Evolutionary conservation across 129 eudicot genomes (phyloP), one percentile per base, ranked within the genome.

Genomic region (Lactuca sativa): DNA sequence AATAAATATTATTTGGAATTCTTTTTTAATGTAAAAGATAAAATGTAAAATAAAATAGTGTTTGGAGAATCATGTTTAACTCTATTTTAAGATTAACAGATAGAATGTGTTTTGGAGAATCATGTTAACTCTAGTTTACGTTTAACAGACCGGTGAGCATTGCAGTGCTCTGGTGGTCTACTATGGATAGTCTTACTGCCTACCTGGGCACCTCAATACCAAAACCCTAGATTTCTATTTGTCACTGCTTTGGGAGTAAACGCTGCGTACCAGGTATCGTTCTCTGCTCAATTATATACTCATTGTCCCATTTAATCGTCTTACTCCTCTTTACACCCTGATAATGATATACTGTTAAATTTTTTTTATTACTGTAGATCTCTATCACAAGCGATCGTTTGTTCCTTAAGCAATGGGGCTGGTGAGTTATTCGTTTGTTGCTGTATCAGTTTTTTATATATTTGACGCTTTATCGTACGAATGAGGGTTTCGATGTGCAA

Each of bases 371-470:
- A 30, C 9, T 67, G 33, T 47, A 78, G 73, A 66, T 78, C 64
- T 54, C 25, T 59, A 41, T 71, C 30, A 44, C 3, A 59, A 55
- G n/a, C 62, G 69, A 75, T 70, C 79, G 79, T 62, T 75, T 79
- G 57, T 43, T 64, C 66, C 73, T 71, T 72, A 49, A 74, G 81
- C 82, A 67, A 89, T 86, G 96, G 88, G 90, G 73, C 70, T 86
- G 84, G 92, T 89, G 58, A 80, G 96, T 80, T 66, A 57, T 32
- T 67, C 5, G 14, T 52, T 59, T 2, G 52, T 3, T 10, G 4
- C 56, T 34, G 10, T 62, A 12, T 3, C 36, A 36, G 3, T 36
- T 62, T 73, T 73, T 9, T 13, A 25, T 30, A 8, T 8, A n/a
- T 67, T 14, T 15, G 30, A 18, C 36, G 4, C 9, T n/a, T 54